phyloP scores from a whole-genome alignment of 208 protist species.

The Trypanosoma cruzi region DNA sequence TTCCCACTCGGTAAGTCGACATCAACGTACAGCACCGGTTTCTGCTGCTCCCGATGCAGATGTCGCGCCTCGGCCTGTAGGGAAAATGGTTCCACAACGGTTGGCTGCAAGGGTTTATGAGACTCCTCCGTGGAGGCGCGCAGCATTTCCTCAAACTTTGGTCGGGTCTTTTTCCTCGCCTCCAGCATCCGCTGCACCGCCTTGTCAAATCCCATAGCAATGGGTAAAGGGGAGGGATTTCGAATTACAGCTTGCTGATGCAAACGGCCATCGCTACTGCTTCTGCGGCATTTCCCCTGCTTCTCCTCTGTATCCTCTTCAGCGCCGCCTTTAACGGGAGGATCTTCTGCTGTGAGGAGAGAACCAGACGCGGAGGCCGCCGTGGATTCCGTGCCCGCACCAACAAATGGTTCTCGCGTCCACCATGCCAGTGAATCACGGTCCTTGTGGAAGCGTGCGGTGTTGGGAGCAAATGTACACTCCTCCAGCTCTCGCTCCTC shows the following conservation, averaged over 20 bases:
- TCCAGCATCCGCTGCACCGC: constrained; percentile 55
- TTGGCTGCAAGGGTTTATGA: constrained; percentile 7
- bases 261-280: neutral
- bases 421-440: constrained; percentile 31
- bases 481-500: constrained; percentile 19
- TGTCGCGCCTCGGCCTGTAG: constrained; percentile 20
- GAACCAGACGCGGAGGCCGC: neutral
- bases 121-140: constrained; percentile 9
- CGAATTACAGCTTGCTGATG: neutral
- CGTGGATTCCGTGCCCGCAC: constrained; percentile 3
- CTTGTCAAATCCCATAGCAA: constrained; percentile 42
- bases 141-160: constrained; percentile 29
- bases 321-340: neutral
- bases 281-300: neutral
- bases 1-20: constrained; percentile 44
- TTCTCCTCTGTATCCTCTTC: neutral
- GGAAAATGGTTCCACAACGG: constrained; percentile 33
- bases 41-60: constrained; percentile 11
- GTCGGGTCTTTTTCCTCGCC: constrained; percentile 22
- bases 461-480: constrained; percentile 28
- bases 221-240: neutral
- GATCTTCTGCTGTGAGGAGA: neutral
- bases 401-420: constrained; percentile 12
- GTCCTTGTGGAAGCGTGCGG: constrained; percentile 20
- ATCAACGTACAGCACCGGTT: constrained; percentile 52